Percentiles rank a stretch among this genome's conserved stretches.
These are phyloP conservation scores for Phoenix dactylifera DNA, from an alignment of 176 grass and related monocot species.

Conservation along the genomic window DNA sequence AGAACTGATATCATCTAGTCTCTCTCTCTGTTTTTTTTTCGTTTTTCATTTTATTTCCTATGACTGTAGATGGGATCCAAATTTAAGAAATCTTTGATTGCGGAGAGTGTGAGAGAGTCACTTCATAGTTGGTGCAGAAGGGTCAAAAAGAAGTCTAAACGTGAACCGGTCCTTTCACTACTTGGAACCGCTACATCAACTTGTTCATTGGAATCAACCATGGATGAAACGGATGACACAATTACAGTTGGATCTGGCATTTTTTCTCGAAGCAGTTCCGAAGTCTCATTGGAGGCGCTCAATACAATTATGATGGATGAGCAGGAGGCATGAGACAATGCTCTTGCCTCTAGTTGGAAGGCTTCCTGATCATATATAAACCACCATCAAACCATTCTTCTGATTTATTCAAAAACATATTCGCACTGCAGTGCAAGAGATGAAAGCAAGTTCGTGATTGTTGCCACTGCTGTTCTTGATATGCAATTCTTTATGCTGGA, in stretches of 20 bases:
- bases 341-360: conserved; percentile 3
- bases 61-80: conserved; percentile 75
- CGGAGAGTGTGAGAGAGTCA: conserved; percentile 73
- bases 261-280: conserved; percentile 58
- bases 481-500: too few species aligned
- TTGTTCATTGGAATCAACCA: conserved; percentile 64
- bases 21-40: not conserved
- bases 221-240: conserved; percentile 71
- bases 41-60: not conserved
- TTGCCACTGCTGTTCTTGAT: too few species aligned
- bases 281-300: conserved; percentile 51
- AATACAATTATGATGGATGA: conserved; percentile 27
- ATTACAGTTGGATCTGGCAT: conserved; percentile 52
- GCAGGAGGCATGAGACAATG: conserved; percentile 2
- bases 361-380: not conserved
- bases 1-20: not conserved
- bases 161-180: conserved; percentile 27
- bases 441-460: not conserved
- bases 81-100: conserved; percentile 75
- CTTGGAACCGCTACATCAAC: conserved; percentile 43
- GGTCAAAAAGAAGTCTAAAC: conserved; percentile 50
- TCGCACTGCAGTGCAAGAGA: not conserved
- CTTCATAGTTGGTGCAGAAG: conserved; percentile 90
- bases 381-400: not conserved
- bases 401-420: not conserved